phyloP scores from a whole-genome alignment of 2,329 filamentous ascomycete species.

The Metarhizium sp. region DNA sequence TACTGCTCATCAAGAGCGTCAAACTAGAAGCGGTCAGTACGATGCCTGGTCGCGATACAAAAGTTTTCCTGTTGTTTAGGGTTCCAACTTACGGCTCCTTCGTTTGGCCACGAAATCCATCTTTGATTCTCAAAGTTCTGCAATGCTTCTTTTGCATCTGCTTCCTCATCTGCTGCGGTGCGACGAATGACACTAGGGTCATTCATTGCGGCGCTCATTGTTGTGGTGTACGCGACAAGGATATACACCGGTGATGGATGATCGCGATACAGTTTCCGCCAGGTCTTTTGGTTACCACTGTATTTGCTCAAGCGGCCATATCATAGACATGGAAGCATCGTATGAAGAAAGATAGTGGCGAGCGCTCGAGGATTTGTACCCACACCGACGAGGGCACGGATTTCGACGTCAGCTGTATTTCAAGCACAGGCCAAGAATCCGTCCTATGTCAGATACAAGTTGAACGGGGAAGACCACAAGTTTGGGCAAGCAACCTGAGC shows the following conservation, averaged over 20 bases:
- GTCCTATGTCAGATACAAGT: no score
- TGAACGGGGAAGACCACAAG: neutral
- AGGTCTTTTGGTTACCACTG: neutral
- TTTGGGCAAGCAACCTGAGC: neutral
- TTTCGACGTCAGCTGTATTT: no score
- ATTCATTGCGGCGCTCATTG: constrained; percentile 18
- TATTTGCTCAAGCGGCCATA: neutral
- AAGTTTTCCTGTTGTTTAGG: neutral
- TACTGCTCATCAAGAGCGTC: constrained; percentile 57
- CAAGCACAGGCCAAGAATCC: no score
- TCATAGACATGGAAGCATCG: neutral
- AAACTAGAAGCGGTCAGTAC: constrained; percentile 40
- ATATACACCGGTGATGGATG: no score
- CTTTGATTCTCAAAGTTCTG: constrained; percentile 19
- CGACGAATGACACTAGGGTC: constrained; percentile 16
- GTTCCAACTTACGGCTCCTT: constrained; percentile 29
- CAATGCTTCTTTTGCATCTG: constrained; percentile 14
- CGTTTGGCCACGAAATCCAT: constrained; percentile 37
- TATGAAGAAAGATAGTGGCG: neutral
- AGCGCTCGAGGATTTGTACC: neutral
- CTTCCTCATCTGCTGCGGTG: constrained; percentile 16
- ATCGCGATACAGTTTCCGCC: no score
- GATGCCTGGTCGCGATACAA: neutral
- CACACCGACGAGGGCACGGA: no score
- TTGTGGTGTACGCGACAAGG: neutral